A percentile compares a stretch with the other conserved stretches of the same genome.
Conservation (phyloP, 495 filamentous ascomycete species). For the Hypoxylon intermedium region DNA sequence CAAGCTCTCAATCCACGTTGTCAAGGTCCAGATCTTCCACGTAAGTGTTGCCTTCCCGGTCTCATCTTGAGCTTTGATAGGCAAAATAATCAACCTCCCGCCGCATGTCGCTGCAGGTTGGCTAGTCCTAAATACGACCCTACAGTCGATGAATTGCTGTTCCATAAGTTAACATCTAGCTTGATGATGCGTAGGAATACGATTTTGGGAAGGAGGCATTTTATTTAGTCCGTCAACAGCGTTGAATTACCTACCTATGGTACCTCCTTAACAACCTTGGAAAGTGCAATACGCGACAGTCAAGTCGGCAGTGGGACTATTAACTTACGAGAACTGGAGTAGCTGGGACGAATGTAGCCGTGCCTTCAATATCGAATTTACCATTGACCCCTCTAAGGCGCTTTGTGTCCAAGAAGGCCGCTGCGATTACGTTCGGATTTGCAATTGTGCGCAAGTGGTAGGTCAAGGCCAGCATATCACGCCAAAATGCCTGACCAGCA, state of each 20-base stretch:
- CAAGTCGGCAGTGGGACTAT: background rate
- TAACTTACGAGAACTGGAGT: slow-evolving; percentile 28
- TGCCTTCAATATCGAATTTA: slow-evolving; percentile 17
- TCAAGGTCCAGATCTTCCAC: slow-evolving; percentile 48
- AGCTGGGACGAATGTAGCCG: slow-evolving; percentile 16
- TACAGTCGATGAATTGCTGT: slow-evolving; percentile 29
- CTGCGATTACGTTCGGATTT: slow-evolving; percentile 15
- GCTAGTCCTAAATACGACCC: slow-evolving; percentile 37
- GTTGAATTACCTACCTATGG: no score
- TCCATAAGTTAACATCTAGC: slow-evolving; percentile 28
- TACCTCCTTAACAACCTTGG: no score
- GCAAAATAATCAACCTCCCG: slow-evolving; percentile 42
- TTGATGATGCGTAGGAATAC: no score
- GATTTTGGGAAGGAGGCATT: no score
- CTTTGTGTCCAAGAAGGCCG: slow-evolving; percentile 30
- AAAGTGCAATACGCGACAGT: no score
- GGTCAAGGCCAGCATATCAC: slow-evolving; percentile 43
- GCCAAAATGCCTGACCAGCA: slow-evolving; percentile 40
- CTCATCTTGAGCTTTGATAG: slow-evolving; percentile 8
- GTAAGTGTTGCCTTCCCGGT: background rate
- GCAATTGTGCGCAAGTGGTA: slow-evolving; percentile 43
- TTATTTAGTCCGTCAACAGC: no score
- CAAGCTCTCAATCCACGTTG: slow-evolving; percentile 43
- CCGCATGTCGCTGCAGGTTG: slow-evolving; percentile 31
- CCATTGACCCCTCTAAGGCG: slow-evolving; percentile 16